A percentile compares a stretch with the other conserved stretches of the same genome.
phyloP scores from a whole-genome alignment of 2,329 filamentous ascomycete species.

The Chrysoporthe austroafricana region DNA sequence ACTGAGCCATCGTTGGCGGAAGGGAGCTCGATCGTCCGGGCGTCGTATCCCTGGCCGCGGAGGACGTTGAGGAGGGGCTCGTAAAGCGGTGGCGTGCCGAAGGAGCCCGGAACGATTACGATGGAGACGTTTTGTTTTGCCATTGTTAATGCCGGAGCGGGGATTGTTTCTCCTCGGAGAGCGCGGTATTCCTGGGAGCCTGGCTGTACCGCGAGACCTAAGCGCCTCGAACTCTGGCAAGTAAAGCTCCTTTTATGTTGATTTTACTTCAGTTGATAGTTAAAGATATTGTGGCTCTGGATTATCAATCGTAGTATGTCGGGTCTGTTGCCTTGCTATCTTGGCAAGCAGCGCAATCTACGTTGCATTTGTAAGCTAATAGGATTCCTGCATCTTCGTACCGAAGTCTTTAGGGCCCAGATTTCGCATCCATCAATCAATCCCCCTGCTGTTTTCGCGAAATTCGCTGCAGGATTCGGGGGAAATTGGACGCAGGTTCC shows the following conservation, averaged over 20 bases:
- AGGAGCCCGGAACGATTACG: constrained; percentile 28
- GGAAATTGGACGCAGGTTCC: too few species aligned
- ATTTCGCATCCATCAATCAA: neutral
- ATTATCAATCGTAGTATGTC: too few species aligned
- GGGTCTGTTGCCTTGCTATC: neutral
- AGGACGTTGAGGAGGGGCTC: constrained; percentile 15
- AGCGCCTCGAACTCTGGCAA: too few species aligned
- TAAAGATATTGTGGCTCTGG: too few species aligned
- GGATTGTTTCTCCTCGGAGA: neutral
- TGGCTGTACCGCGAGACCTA: too few species aligned
- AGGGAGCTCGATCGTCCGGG: constrained; percentile 17
- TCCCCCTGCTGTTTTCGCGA: too few species aligned
- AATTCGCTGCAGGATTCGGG: too few species aligned
- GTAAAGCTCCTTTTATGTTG: too few species aligned
- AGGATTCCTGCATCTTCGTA: neutral
- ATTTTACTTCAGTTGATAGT: too few species aligned
- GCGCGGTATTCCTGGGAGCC: neutral
- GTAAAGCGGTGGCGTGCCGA: constrained; percentile 15
- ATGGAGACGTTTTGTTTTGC: constrained; percentile 7
- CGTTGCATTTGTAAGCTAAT: neutral
- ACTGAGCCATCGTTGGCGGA: constrained; percentile 30
- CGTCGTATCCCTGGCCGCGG: constrained; percentile 16
- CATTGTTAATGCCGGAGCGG: neutral
- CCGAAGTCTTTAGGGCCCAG: neutral
- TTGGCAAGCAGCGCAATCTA: too few species aligned